phyloP scores from a whole-genome alignment of 2,329 filamentous ascomycete genomes.

The Claviceps sp. region DNA sequence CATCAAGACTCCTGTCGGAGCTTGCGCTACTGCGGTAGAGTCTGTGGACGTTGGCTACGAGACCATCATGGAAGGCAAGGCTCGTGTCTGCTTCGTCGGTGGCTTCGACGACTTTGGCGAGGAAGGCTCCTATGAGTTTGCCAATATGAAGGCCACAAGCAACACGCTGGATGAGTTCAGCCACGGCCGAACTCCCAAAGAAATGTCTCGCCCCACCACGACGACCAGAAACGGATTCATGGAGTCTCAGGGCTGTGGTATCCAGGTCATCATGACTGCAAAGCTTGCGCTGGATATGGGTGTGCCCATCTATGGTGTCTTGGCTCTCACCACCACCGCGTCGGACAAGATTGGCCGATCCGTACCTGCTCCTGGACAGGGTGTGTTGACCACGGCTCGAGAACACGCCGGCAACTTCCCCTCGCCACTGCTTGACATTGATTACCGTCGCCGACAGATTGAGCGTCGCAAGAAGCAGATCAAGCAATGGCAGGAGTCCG shows the following conservation, averaged over 20 bases:
- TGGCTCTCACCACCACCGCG: slow-evolving; percentile 87
- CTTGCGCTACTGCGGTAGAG: slow-evolving; percentile 93
- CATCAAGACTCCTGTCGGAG: slow-evolving; percentile 96
- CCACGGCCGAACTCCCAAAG: slow-evolving; percentile 84
- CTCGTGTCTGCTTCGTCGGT: slow-evolving; percentile 91
- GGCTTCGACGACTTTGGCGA: slow-evolving; percentile 99
- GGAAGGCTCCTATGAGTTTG: slow-evolving; percentile 97
- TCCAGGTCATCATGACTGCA: slow-evolving; percentile 97
- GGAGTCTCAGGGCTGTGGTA: slow-evolving; percentile 97
- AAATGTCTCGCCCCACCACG: slow-evolving; percentile 96
- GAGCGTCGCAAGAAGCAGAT: slow-evolving; percentile 89
- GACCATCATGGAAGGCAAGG: slow-evolving; percentile 97
- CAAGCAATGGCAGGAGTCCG: slow-evolving; percentile 91
- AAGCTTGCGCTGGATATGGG: slow-evolving; percentile 96
- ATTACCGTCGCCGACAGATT: slow-evolving; percentile 90
- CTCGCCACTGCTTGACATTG: slow-evolving; percentile 90
- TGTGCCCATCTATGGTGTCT: slow-evolving; percentile 89
- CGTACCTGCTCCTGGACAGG: slow-evolving; percentile 89
- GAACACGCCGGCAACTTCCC: slow-evolving; percentile 87
- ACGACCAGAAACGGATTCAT: slow-evolving; percentile 97
- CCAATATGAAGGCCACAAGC: slow-evolving; percentile 99
- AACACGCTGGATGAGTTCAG: slow-evolving; percentile 94
- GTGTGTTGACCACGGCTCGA: slow-evolving; percentile 88
- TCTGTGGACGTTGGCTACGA: slow-evolving; percentile 97
- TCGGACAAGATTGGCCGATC: slow-evolving; percentile 99